phyloP scores from a whole-genome alignment of 352 stramenopile genomes.

The Globisporangium iwayamae region DNA sequence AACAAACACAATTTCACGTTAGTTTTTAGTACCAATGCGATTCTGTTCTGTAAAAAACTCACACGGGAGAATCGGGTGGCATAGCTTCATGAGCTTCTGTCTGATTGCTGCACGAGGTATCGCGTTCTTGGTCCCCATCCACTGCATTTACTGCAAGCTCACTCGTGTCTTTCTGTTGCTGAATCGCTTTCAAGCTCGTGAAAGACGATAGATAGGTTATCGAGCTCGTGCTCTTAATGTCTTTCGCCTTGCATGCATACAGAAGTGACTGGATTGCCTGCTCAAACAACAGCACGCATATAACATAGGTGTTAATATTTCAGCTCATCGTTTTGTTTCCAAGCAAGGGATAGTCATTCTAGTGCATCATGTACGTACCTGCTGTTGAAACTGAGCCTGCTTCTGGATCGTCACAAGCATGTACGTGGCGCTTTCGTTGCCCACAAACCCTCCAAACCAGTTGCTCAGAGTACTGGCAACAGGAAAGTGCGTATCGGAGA shows the following conservation, averaged over 20 bases:
- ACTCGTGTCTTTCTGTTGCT: background rate
- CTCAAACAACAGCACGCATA: background rate
- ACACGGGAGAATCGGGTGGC: slow-evolving; percentile 6
- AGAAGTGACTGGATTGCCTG: slow-evolving; percentile 76
- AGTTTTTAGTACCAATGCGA: background rate
- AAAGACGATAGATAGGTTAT: slow-evolving; percentile 36
- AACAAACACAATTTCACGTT: background rate
- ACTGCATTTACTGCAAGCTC: background rate
- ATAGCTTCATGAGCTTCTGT: background rate
- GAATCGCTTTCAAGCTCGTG: slow-evolving; percentile 11
- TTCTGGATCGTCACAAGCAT: slow-evolving; percentile 62
- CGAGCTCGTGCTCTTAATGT: slow-evolving; percentile 41
- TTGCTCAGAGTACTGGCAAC: slow-evolving; percentile 36
- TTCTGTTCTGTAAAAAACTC: background rate
- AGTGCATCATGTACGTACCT: slow-evolving; percentile 26
- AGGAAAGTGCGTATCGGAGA: slow-evolving; percentile 60
- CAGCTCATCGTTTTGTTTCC: no score
- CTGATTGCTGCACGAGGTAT: background rate
- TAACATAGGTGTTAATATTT: no score
- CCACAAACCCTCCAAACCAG: slow-evolving; percentile 46
- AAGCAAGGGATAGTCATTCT: no score
- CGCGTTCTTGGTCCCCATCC: background rate
- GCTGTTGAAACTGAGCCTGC: slow-evolving; percentile 52
- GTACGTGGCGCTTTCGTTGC: slow-evolving; percentile 43
- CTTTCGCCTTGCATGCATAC: slow-evolving; percentile 79